Conservation (phyloP, 495 filamentous ascomycete species). For the Acidiella bohemica region DNA sequence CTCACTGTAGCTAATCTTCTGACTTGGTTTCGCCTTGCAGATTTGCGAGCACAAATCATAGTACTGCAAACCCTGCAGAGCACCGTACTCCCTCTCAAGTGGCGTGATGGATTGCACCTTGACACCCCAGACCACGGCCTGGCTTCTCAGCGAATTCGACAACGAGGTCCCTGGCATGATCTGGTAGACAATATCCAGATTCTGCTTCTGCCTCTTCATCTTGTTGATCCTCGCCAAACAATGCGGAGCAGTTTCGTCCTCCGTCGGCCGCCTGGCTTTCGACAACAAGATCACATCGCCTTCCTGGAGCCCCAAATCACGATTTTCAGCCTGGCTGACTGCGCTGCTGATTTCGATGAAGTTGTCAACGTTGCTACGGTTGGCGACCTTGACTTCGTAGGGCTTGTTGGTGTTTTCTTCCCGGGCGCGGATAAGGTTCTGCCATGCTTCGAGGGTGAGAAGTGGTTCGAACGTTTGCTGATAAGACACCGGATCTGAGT, state of each 20-base stretch:
- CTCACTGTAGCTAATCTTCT: conserved; percentile 63
- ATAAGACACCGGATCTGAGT: conserved; percentile 61
- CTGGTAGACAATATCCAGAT: conserved; percentile 70
- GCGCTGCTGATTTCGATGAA: conserved; percentile 82
- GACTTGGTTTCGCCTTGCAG: conserved; percentile 73
- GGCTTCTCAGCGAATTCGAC: conserved; percentile 39
- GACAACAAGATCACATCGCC: conserved; percentile 83
- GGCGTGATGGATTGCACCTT: conserved; percentile 81
- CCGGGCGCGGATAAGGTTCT: conserved; percentile 75
- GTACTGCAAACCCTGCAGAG: conserved; percentile 76
- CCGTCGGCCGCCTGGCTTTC: conserved; percentile 49
- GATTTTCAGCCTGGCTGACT: conserved; percentile 53
- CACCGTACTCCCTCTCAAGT: conserved; percentile 87
- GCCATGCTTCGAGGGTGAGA: conserved; percentile 88
- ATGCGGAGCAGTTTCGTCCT: conserved; percentile 50
- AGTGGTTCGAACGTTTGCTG: conserved; percentile 83
- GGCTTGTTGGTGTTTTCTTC: conserved; percentile 69
- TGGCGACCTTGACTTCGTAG: conserved; percentile 72
- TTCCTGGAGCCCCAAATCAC: conserved; percentile 60
- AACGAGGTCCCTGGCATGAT: conserved; percentile 52
- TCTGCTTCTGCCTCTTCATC: conserved; percentile 63
- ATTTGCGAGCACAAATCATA: conserved; percentile 93
- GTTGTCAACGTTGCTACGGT: conserved; percentile 75
- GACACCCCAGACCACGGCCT: conserved; percentile 53
- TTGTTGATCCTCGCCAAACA: conserved; percentile 74